Percentiles rank a stretch among this genome's conserved stretches.
phyloP scores from a whole-genome alignment of 169 alveolate genomes.

The Eimeria zaria region DNA sequence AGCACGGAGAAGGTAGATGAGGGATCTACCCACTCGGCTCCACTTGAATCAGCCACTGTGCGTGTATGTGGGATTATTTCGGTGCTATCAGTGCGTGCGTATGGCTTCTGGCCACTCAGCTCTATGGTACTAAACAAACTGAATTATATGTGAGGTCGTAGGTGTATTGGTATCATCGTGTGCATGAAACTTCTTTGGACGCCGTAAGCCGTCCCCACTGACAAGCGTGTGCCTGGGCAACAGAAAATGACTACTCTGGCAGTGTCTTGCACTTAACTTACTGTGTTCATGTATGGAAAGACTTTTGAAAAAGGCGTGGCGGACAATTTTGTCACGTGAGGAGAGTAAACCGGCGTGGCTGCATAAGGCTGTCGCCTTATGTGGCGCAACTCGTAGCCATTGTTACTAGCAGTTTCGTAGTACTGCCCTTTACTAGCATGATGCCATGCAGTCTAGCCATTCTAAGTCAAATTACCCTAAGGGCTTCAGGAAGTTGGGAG shows the following conservation, averaged over 20 bases:
- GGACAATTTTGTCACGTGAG: not conserved
- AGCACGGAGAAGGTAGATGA: not conserved
- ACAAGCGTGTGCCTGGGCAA: not conserved
- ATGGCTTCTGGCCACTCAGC: too few relatives aligned
- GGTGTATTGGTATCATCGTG: not conserved
- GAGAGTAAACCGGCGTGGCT: not conserved
- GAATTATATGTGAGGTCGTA: too few relatives aligned
- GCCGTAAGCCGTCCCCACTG: not conserved
- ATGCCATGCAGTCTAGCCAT: not conserved
- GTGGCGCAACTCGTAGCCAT: not conserved
- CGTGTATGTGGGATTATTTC: too few relatives aligned
- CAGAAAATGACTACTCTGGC: not conserved
- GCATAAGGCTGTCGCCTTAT: not conserved
- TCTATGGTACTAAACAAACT: not conserved
- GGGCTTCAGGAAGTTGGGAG: not conserved
- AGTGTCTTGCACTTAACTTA: not conserved
- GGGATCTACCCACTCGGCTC: not conserved
- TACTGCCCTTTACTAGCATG: not conserved
- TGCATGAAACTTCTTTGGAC: not conserved
- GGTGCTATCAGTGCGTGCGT: too few relatives aligned
- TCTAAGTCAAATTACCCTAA: not conserved
- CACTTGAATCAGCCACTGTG: not conserved
- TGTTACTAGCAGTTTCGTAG: not conserved
- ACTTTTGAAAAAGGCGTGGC: not conserved
- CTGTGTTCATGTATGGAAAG: not conserved